These are phyloP conservation scores for Retiboletus fuscus DNA, from an alignment of 1,284 basidiomycete genomes.

Conservation along the genomic window DNA sequence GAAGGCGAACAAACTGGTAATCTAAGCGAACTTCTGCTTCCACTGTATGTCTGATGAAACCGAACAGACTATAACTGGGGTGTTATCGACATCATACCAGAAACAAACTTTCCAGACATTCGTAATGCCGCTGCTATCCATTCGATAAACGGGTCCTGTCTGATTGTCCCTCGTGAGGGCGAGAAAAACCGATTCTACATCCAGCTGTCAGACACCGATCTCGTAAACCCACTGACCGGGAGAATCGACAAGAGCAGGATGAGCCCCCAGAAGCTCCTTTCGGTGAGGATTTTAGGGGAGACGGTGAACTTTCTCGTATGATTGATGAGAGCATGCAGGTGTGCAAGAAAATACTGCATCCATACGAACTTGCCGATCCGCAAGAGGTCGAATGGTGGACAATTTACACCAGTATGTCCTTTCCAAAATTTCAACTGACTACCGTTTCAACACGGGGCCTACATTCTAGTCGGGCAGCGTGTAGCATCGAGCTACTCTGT, in stretches of 20 bases:
- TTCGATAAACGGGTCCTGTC: no score
- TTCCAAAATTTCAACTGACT: not conserved
- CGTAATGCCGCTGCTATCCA: no score
- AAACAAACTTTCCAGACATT: no score
- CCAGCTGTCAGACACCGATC: constrained; percentile 12
- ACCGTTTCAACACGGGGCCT: not conserved
- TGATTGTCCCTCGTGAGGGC: not conserved
- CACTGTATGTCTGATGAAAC: no score
- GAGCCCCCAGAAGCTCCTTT: not conserved
- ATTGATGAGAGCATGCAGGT: not conserved
- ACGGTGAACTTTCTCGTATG: not conserved
- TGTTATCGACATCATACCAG: no score
- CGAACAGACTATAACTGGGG: no score
- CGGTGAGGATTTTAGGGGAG: not conserved
- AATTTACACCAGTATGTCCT: not conserved
- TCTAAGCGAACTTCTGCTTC: not conserved
- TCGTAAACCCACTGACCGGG: constrained; percentile 1
- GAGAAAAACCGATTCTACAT: constrained; percentile 16
- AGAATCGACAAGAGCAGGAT: constrained; percentile 7
- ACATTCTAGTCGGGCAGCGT: constrained; percentile 5
- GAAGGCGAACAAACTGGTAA: not conserved
- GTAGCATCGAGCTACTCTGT: constrained; percentile 2
- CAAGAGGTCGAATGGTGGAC: constrained; percentile 3
- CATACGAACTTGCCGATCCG: not conserved
- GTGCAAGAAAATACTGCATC: not conserved